These are phyloP conservation scores for Kluyveromyces dobzhanskii DNA, from an alignment of 805 yeast species.

Conservation along the genomic window DNA sequence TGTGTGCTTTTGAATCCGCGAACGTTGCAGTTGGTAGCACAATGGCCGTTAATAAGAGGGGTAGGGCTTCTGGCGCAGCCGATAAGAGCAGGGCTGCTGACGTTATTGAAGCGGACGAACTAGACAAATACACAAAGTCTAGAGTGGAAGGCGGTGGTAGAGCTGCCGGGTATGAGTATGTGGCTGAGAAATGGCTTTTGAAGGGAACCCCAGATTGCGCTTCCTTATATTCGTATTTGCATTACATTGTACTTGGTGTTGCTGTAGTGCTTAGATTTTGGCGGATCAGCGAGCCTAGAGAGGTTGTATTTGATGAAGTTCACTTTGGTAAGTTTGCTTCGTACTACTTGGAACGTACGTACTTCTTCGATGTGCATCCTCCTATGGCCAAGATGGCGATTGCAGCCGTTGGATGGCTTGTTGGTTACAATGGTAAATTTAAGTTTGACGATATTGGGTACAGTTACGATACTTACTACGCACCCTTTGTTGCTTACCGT, in stretches of 20 bases:
- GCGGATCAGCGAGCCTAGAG: constrained; percentile 53
- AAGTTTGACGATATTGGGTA: constrained; percentile 88
- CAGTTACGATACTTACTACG: constrained; percentile 65
- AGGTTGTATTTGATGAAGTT: constrained; percentile 81
- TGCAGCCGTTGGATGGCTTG: constrained; percentile 81
- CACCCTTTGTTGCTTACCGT: constrained; percentile 81
- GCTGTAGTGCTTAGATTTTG: constrained; percentile 64
- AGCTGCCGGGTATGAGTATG: constrained; percentile 6
- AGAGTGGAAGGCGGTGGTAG: not conserved
- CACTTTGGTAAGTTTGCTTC: constrained; percentile 84
- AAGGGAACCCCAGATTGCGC: constrained; percentile 22
- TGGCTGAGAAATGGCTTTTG: constrained; percentile 24
- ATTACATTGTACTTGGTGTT: constrained; percentile 50
- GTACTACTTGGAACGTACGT: constrained; percentile 79
- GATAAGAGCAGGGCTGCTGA: not conserved
- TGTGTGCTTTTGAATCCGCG: too few relatives aligned
- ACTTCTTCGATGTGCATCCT: constrained; percentile 95
- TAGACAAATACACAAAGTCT: constrained; percentile 3
- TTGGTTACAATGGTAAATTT: constrained; percentile 87
- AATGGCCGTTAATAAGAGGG: constrained; percentile 1
- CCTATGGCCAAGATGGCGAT: constrained; percentile 93
- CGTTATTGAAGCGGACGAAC: constrained; percentile 2
- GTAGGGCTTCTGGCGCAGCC: not conserved
- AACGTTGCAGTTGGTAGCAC: not conserved
- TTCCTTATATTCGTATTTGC: constrained; percentile 38